These are phyloP conservation scores for Nakaseomyces glabratus DNA, from an alignment of 1,139 yeast species.

Conservation along the genomic window DNA sequence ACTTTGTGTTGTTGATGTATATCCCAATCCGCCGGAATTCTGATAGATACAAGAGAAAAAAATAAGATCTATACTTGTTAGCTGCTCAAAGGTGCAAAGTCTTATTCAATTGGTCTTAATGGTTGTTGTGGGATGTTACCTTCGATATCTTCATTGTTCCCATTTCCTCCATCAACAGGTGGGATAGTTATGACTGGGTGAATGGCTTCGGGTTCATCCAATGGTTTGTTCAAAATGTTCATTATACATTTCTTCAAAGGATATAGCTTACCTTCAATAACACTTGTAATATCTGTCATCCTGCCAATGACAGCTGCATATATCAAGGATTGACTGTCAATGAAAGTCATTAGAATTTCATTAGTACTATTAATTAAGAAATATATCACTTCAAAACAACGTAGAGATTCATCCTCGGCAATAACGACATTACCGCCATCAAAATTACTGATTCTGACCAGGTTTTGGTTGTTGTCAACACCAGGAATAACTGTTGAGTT, in stretches of 20 bases:
- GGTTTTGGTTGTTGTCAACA: neutral
- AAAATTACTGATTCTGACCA: neutral
- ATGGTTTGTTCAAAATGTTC: neutral
- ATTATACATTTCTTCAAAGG: conserved; percentile 2
- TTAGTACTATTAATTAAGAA: neutral
- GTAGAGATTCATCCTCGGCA: neutral
- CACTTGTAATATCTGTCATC: neutral
- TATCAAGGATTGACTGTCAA: neutral
- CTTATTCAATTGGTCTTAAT: no score
- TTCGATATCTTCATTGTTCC: no score
- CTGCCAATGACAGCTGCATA: no score
- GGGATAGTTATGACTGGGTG: no score
- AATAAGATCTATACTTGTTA: no score
- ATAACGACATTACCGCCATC: neutral
- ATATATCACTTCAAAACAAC: neutral
- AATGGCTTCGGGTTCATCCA: no score
- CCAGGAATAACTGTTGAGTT: neutral
- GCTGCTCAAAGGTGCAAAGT: no score
- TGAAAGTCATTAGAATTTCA: neutral
- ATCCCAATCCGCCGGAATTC: no score
- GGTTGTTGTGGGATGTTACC: no score
- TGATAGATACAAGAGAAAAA: no score
- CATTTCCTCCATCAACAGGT: no score
- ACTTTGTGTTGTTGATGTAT: no score
- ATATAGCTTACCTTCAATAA: neutral